Evolutionary conservation across 2,329 filamentous ascomycete genomes (phyloP), one percentile per base, ranked within the genome.

Genomic region (Fonsecaea monophora): DNA sequence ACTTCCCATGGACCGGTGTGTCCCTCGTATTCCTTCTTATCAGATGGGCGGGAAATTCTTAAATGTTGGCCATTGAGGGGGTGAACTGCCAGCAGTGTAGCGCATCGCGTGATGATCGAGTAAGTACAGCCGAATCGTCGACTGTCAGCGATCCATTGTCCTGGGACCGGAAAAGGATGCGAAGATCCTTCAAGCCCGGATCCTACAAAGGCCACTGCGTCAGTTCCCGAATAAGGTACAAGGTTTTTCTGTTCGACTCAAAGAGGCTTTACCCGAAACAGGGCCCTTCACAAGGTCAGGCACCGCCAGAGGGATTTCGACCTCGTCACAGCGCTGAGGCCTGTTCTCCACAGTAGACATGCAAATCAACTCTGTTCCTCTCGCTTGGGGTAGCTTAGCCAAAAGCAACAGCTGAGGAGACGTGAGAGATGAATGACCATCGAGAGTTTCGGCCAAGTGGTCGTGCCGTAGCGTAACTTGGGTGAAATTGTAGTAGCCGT

Each of bases 1-100:
- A 25, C 45, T 65, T 60, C 62, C 62, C 55, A 55, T 65, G 35
- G 54, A 40, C 62, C 62, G 62, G 45, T 60, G 37, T 38, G 10
- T 30, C n/a, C 18, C 53, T 64, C 54, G 54, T 64, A 53, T 64
- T 32, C 40, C 13, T 25, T 50, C 18, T 50, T 50, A 50, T 50
- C 45, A 50, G 45, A 10, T 21, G 3, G 18, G 25, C 18, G 25
- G 18, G 18, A 50, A 18, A 18, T 50, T 50, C 45, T 50, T 25
- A 25, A 50, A 50, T 8, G 45, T 50, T 50, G 12, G 18, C 18
- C 25, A 12, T 25, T 50, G 45, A 50, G 45, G 45, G 45, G 45
- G 4, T 25, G 18, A 50, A 50, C 2, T 50, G 45, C 45, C 21
- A 50, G 42, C 10, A 10, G 45, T 50, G 9, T 12, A 25, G 45